Percentiles rank a stretch among this genome's conserved stretches.
Conservation (phyloP, 371 early-diverging fungal genomes). For the Mucor piriformis region DNA sequence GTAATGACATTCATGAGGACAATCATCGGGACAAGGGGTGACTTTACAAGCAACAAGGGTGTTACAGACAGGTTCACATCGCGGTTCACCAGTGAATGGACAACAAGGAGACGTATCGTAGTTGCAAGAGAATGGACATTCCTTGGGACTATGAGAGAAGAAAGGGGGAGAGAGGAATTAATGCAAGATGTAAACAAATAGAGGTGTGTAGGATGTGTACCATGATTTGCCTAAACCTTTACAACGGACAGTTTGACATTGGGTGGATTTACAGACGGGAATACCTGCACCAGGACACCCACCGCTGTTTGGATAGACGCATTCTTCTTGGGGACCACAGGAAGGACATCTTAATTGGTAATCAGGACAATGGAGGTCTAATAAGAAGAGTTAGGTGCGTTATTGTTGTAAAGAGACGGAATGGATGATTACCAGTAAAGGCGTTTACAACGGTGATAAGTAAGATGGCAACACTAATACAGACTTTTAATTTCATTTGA, state of each 20-base stretch:
- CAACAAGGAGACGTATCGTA: constrained; percentile 30
- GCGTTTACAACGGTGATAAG: background rate
- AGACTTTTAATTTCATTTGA: background rate
- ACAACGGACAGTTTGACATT: constrained; percentile 9
- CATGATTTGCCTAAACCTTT: constrained; percentile 10
- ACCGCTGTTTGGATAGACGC: constrained; percentile 34
- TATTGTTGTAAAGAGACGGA: too few species aligned
- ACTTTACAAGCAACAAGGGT: background rate
- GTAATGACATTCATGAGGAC: constrained; percentile 33
- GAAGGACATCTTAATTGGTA: constrained; percentile 30
- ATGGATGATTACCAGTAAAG: too few species aligned
- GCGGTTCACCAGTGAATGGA: constrained; percentile 33
- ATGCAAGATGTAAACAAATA: background rate
- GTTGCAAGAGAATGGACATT: constrained; percentile 25
- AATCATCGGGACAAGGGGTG: constrained; percentile 32
- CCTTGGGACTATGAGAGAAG: constrained; percentile 10
- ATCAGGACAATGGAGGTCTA: constrained; percentile 9
- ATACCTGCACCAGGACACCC: constrained; percentile 32
- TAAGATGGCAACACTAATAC: background rate
- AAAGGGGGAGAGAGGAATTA: background rate
- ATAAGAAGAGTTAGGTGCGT: background rate
- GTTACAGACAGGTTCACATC: constrained; percentile 32
- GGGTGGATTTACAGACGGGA: constrained; percentile 13
- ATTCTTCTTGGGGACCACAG: constrained; percentile 23
- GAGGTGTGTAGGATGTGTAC: constrained; percentile 14